Base-by-base conservation (phyloP, 805 yeast genomes). In the Kluyveromyces nonfermentans region DNA sequence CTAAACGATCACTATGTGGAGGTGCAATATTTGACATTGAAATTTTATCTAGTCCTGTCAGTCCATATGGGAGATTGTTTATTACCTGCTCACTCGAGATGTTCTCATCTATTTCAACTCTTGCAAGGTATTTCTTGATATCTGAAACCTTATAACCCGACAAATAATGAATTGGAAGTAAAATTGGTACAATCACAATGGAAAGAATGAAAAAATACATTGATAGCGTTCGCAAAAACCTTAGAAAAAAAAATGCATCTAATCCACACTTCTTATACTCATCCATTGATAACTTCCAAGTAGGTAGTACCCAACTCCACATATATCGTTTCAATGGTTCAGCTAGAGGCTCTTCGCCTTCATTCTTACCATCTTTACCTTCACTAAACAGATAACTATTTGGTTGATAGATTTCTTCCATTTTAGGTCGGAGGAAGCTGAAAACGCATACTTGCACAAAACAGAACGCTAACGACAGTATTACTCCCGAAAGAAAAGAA, bases 21-120 rank as follows among this genome's bases (percentile, higher is more conserved):
- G 72, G 68, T 0, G 86, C 73, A 3, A 86, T 72, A 53, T 84
- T 82, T 3, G 93, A 77, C 59, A 85, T 74, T 16, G 94, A 83
- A 7, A 85, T 66, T 40, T 63, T 67, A 53, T 87, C 95, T 39
- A 88, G 63, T 0, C 88, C 86, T 4, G 50, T 45, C 41, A 38
- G 41, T 10, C 41, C 34, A 38, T 38, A 38, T 6, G 41, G 41
- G 10, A 38, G 31, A 10, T 30, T 19, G 22, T 15, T 28, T 22
- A 38, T n/a, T n/a, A 38, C 22, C 31, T 30, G 20, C 7, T 38
- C 41, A 10, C 8, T n/a, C 5, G 33, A 10, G 5, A 38, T 12
- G 14, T 25, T 38, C 7, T 38, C 34, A n/a, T 28, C 31, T n/a
- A 38, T 9, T 15, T 30, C 34, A n/a, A 38, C 18, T 3, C 22